phyloP scores from a whole-genome alignment of 2,329 filamentous ascomycete species.

The Fusarium globosum region DNA sequence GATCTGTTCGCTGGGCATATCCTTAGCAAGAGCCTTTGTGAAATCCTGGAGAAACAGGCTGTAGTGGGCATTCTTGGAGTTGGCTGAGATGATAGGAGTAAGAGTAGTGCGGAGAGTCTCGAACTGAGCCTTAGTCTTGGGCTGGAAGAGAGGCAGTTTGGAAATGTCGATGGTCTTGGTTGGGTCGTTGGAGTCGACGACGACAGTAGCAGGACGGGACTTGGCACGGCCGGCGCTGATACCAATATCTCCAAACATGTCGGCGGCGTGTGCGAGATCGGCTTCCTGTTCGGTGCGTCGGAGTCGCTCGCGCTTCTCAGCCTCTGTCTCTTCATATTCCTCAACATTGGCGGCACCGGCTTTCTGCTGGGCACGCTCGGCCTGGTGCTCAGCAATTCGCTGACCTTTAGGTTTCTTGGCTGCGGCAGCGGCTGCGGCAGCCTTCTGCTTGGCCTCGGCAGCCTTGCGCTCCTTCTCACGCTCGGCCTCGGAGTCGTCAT shows the following conservation, averaged over 20 bases:
- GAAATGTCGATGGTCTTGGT: slow-evolving; percentile 84
- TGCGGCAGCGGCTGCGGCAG: slow-evolving; percentile 86
- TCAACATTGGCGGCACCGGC: slow-evolving; percentile 67
- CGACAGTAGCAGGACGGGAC: slow-evolving; percentile 72
- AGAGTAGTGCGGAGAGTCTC: slow-evolving; percentile 80
- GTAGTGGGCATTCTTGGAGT: slow-evolving; percentile 91
- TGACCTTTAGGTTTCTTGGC: slow-evolving; percentile 91
- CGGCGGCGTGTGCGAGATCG: slow-evolving; percentile 89
- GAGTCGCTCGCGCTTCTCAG: slow-evolving; percentile 78
- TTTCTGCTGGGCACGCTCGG: slow-evolving; percentile 65
- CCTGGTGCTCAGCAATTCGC: slow-evolving; percentile 83
- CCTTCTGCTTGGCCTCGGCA: slow-evolving; percentile 86
- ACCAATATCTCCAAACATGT: slow-evolving; percentile 85
- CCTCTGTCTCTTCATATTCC: slow-evolving; percentile 79
- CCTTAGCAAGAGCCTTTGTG: slow-evolving; percentile 85
- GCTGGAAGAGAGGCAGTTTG: slow-evolving; percentile 86
- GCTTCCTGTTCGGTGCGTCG: slow-evolving; percentile 85
- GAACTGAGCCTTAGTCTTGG: slow-evolving; percentile 88
- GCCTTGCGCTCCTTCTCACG: slow-evolving; percentile 93
- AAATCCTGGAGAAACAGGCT: slow-evolving; percentile 91
- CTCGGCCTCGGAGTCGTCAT: slow-evolving; percentile 96
- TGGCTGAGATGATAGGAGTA: slow-evolving; percentile 78
- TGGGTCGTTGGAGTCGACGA: slow-evolving; percentile 79
- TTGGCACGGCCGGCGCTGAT: slow-evolving; percentile 74
- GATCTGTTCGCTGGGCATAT: slow-evolving; percentile 90